Evolutionary conservation across 2,329 filamentous ascomycete genomes (phyloP), one percentile per base, ranked within the genome.

Genomic region (Sporothrix globosa): DNA sequence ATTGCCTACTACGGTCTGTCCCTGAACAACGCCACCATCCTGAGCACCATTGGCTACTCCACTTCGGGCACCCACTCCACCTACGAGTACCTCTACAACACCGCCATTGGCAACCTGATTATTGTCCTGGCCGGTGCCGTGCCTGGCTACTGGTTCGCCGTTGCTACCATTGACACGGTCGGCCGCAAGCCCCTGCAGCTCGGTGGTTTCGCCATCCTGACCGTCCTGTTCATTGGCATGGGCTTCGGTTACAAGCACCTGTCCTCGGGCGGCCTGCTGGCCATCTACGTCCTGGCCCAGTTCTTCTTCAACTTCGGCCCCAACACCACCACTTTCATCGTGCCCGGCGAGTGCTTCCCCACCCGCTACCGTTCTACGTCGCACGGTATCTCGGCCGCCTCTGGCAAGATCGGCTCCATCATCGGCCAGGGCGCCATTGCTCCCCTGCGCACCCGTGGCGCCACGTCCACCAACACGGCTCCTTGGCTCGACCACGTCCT

Each of bases 81-180:
- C 41, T 93, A 93, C 81, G 79, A 92, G 74, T 85, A 84, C 77
- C 84, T 93, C 73, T 89, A 88, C 82, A 92, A 91, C 80, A 92
- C 88, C 9, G 90, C 91, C 66, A 85, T 92, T 24, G 92, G 92
- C 11, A 93, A 95, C 81, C 81, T 94, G 75, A 92, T 94, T 74
- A 85, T 94, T 67, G 89, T 93, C 74, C 88, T 91, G 71, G 91
- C 92, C 4, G 92, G 91, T 70, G 90, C 92, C 63, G 91, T 94
- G 17, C 92, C 92, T 0, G 92, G 92, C 17, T 94, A 94, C n/a
- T 94, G 91, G 91, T 86, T 92, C 19, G 92, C 91, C 0, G 91
- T 93, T 6, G 88, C 88, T 54, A 79, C 78, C 34, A 75, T 93
- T 70, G 91, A 95, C 79, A 91, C 85, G 1, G 76, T 93, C 17